A percentile compares a stretch with the other conserved stretches of the same genome.
Conservation (phyloP, 495 filamentous ascomycete species). For the Hypomontagnella submonticulosa region DNA sequence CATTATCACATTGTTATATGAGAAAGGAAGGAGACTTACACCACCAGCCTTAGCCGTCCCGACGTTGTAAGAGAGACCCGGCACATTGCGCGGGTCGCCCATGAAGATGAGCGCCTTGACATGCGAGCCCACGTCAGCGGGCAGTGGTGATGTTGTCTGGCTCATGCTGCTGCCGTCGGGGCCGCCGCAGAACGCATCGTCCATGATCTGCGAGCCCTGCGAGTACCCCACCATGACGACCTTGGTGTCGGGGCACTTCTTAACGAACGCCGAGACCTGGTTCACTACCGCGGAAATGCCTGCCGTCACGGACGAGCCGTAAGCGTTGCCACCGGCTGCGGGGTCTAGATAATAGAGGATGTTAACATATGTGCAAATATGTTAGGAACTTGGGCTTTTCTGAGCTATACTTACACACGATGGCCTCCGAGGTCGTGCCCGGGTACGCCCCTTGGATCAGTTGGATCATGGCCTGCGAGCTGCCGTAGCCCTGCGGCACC, state of each 20-base stretch:
- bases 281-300: constrained; percentile 64
- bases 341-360: constrained; percentile 41
- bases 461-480: constrained; percentile 63
- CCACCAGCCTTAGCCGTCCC: constrained; percentile 66
- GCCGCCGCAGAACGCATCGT: constrained; percentile 65
- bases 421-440: constrained; percentile 67
- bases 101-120: constrained; percentile 64
- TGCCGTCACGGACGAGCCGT: constrained; percentile 62
- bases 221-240: constrained; percentile 65
- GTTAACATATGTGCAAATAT: no score
- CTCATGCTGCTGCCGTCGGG: constrained; percentile 58
- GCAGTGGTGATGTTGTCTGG: constrained; percentile 55
- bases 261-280: constrained; percentile 58
- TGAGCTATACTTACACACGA: constrained; percentile 55
- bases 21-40: constrained; percentile 56
- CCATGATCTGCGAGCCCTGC: constrained; percentile 65
- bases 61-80: constrained; percentile 66
- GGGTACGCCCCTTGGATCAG: constrained; percentile 61
- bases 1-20: not conserved
- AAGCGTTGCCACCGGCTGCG: constrained; percentile 60
- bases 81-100: constrained; percentile 61
- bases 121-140: constrained; percentile 54
- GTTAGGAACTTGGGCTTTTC: no score
- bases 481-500: constrained; percentile 65
- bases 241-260: constrained; percentile 59